Conservation (phyloP, 2,329 filamentous ascomycete genomes). For the Venturia effusa region DNA sequence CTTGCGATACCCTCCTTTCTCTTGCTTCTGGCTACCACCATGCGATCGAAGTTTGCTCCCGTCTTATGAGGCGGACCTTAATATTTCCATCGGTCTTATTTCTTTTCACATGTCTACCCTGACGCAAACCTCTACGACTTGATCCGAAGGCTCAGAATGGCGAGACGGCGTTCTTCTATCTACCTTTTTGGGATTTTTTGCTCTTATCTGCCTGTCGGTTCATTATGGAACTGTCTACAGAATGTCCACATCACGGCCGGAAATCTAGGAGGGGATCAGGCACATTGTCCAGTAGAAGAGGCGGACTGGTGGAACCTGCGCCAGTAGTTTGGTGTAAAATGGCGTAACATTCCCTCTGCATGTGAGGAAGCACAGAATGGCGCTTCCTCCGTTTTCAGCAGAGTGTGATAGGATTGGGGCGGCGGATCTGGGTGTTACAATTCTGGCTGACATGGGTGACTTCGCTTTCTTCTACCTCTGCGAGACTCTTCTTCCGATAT, state of each 20-base stretch:
- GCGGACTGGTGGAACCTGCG: conserved; percentile 12
- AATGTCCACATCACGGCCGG: background rate
- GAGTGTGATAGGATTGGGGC: background rate
- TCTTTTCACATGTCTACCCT: background rate
- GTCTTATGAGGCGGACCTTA: background rate
- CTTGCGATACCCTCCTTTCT: background rate
- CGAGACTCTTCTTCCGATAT: background rate
- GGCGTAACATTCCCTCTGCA: background rate
- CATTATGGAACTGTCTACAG: background rate
- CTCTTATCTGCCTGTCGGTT: background rate
- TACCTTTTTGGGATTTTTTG: conserved; percentile 3
- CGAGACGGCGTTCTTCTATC: background rate
- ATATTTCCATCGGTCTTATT: background rate
- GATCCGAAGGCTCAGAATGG: conserved; percentile 7
- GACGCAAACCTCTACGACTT: conserved; percentile 11
- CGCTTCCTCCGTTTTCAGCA: background rate
- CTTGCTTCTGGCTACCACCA: background rate
- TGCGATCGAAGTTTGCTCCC: background rate
- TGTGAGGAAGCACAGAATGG: background rate
- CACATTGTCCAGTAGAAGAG: background rate
- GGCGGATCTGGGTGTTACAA: background rate
- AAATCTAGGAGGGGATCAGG: background rate
- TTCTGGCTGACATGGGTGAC: background rate
- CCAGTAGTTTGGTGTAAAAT: background rate
- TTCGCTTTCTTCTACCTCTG: background rate